Evolutionary conservation across 371 early-diverging fungal genomes (phyloP), one percentile per base, ranked within the genome.

Genomic region (Ordospora colligata): DNA sequence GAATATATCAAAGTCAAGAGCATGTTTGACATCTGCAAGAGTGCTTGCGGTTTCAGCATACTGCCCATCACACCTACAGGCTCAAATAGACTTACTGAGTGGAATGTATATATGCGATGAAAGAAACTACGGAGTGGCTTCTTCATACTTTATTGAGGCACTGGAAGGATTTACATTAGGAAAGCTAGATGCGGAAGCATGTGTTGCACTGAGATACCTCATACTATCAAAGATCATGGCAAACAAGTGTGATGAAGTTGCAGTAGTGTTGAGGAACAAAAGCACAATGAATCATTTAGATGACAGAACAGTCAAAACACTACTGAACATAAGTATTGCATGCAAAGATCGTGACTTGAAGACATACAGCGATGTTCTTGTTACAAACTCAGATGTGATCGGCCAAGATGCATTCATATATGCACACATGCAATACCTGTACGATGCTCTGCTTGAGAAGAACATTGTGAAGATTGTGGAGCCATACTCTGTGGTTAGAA

Each of bases 381-480:
- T 71, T 17, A 37, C 54, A 4, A 74, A 80, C 40, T 11, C 43
- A 7, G 50, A 42, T 6, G 11, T 75, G 47, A 40, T 85, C 9
- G 62, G 73, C 12, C n/a, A 3, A 0, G 83, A 85, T 65, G 37
- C 44, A n/a, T 85, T 84, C 74, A 44, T 84, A 19, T 66, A 32
- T n/a, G 58, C 46, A 32, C 86, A 85, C 67, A 54, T 85, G 8
- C 22, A 53, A 0, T 65, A 68, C 17, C 77, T 83, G 2, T 84
- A 83, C 70, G 80, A 81, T 65, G 65, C 58, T 22, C 69, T 85
- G 12, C 75, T 85, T n/a, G 84, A 84, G 17, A 58, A 74, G 11
- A 85, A 85, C 71, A 85, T 85, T 63, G 32, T 83, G 5, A 85
- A 85, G 67, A 83, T 85, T 22, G 76, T 85, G 44, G 86, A 85